phyloP scores from a whole-genome alignment of 768 basidiomycete genomes.

The Psilocybe tampanensis region DNA sequence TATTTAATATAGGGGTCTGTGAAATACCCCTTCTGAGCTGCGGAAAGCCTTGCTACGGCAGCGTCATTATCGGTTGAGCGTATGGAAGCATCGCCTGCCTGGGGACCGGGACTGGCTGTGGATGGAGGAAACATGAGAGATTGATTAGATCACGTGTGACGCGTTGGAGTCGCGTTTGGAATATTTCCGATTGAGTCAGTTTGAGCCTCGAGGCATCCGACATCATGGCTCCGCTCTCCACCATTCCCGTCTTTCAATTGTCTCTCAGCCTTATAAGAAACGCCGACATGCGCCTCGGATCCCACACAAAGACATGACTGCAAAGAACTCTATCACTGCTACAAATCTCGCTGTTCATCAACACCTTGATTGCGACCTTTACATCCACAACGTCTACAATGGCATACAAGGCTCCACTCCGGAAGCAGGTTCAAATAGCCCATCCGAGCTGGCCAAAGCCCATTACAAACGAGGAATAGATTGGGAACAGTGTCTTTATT shows the following conservation, averaged over 20 bases:
- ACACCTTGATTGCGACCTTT: slow-evolving; percentile 49
- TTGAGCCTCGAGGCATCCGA: not conserved
- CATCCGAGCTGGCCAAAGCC: slow-evolving; percentile 35
- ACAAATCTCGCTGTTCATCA: slow-evolving; percentile 49
- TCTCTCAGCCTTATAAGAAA: slow-evolving; percentile 9
- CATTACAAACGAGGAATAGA: slow-evolving; percentile 45
- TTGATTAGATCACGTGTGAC: not conserved
- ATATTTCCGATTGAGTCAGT: too few species aligned
- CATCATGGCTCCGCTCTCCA: slow-evolving; percentile 1
- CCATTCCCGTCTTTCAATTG: not conserved
- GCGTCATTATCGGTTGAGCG: slow-evolving; percentile 86
- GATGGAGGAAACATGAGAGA: slow-evolving; percentile 11
- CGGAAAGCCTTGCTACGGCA: slow-evolving; percentile 82
- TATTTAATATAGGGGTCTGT: slow-evolving; percentile 70
- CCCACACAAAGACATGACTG: slow-evolving; percentile 21
- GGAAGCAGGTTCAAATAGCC: slow-evolving; percentile 12
- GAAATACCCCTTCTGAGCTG: slow-evolving; percentile 79
- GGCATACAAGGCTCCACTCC: slow-evolving; percentile 7
- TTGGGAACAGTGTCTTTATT: slow-evolving; percentile 46
- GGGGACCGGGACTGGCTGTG: too few species aligned
- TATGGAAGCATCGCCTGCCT: slow-evolving; percentile 54
- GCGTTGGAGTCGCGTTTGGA: not conserved
- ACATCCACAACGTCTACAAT: slow-evolving; percentile 44
- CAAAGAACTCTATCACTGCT: slow-evolving; percentile 40
- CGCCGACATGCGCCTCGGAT: not conserved